Evolutionary conservation across 139 green algal genomes (phyloP).

Genomic region (Yamagishiella unicocca): DNA sequence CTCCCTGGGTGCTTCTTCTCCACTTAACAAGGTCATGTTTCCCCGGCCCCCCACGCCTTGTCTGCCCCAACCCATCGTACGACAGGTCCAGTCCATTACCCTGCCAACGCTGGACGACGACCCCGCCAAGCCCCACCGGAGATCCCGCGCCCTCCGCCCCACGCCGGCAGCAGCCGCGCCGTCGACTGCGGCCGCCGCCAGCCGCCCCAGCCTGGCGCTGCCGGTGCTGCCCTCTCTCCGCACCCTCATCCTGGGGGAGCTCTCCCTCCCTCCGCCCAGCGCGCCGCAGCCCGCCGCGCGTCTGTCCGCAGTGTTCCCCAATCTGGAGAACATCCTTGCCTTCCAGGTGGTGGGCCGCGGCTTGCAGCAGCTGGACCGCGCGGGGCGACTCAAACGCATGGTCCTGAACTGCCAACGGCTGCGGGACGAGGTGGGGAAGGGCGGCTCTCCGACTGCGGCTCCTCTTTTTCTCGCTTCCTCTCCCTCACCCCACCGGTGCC

Average conservation of each 20-base stretch:
- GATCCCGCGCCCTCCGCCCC: background rate
- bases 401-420: conserved; percentile 5
- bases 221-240: background rate
- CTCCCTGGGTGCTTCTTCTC: no score
- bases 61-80: background rate
- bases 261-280: background rate
- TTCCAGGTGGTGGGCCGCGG: background rate
- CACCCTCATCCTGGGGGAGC: conserved; percentile 29
- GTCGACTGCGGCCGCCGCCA: background rate
- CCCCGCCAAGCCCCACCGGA: no score
- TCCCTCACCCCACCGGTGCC: no score
- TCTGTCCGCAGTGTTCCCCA: background rate
- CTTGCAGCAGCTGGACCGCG: background rate
- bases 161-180: background rate
- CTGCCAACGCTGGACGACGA: background rate
- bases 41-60: no score
- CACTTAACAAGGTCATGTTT: no score
- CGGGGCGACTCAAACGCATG: background rate
- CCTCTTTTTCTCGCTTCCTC: no score
- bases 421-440: background rate
- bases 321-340: conserved; percentile 1
- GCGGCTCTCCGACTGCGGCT: no score
- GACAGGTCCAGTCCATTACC: background rate
- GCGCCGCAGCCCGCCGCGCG: conserved; percentile 5
- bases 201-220: background rate